phyloP scores from a whole-genome alignment of 2,329 filamentous ascomycete species.

The Trichoderma simmonsii region DNA sequence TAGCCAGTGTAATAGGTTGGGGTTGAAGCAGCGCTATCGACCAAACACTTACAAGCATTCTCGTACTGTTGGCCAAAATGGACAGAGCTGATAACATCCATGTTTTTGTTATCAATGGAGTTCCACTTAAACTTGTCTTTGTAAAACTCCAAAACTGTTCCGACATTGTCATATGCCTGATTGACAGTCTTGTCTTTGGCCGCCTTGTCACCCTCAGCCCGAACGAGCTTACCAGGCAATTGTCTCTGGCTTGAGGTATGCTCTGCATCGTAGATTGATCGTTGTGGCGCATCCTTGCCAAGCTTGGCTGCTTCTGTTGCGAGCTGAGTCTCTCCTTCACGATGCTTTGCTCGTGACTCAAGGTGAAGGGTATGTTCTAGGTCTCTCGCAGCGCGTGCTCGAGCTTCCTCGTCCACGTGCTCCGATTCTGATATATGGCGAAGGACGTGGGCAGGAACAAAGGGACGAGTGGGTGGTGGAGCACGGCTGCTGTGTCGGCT shows the following conservation, averaged over 20 bases:
- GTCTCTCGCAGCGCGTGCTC: conserved; percentile 36
- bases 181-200: conserved; percentile 44
- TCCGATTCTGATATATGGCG: conserved; percentile 37
- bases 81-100: conserved; percentile 50
- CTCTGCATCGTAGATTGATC: conserved; percentile 45
- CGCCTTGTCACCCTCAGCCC: conserved; percentile 42
- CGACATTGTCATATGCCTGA: conserved; percentile 49
- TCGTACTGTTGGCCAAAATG: conserved; percentile 50
- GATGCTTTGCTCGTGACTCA: conserved; percentile 18
- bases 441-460: conserved; percentile 41
- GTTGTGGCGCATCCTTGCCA: conserved; percentile 32
- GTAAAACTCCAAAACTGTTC: conserved; percentile 50
- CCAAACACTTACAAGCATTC: conserved; percentile 45
- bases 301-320: not conserved
- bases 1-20: not conserved
- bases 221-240: conserved; percentile 43
- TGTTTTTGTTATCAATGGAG: conserved; percentile 50
- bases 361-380: conserved; percentile 38
- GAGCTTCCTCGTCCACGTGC: conserved; percentile 38
- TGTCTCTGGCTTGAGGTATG: conserved; percentile 34
- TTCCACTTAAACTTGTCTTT: conserved; percentile 47
- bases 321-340: conserved; percentile 17
- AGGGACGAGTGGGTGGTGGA: conserved; percentile 24
- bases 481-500: conserved; percentile 30
- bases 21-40: not conserved